Evolutionary conservation across 2,329 filamentous ascomycete species (phyloP).

Genomic region (Penicillium sp.): DNA sequence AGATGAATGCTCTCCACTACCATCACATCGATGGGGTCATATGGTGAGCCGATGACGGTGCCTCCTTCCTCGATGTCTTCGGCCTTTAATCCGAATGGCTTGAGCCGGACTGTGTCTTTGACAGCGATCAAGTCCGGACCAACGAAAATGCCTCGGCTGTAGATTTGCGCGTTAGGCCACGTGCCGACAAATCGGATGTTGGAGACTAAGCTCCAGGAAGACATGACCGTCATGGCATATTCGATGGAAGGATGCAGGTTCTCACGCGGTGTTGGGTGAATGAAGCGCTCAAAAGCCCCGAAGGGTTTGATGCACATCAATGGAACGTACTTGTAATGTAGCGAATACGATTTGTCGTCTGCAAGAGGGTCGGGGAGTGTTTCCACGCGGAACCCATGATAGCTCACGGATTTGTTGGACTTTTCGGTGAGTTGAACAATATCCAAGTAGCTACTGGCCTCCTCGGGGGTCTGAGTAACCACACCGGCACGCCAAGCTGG

Average conservation of each 20-base stretch:
- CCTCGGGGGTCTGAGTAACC: slow-evolving; percentile 50
- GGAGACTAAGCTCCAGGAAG: slow-evolving; percentile 49
- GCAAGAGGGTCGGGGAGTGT: slow-evolving; percentile 50
- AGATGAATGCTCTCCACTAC: slow-evolving; percentile 51
- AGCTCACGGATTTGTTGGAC: slow-evolving; percentile 38
- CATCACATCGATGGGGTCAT: slow-evolving; percentile 47
- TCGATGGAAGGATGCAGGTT: slow-evolving; percentile 50
- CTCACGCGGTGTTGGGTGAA: slow-evolving; percentile 38
- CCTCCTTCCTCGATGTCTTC: slow-evolving; percentile 9
- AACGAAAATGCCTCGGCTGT: slow-evolving; percentile 50
- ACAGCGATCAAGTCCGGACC: slow-evolving; percentile 52
- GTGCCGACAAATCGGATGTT: slow-evolving; percentile 49
- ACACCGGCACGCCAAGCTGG: slow-evolving; percentile 55
- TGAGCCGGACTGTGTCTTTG: slow-evolving; percentile 52
- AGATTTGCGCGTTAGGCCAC: slow-evolving; percentile 52
- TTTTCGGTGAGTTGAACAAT: slow-evolving; percentile 40
- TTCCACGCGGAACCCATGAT: slow-evolving; percentile 54
- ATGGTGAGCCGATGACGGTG: slow-evolving; percentile 4
- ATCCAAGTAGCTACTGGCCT: slow-evolving; percentile 41
- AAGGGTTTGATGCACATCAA: slow-evolving; percentile 53
- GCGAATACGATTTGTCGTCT: slow-evolving; percentile 47
- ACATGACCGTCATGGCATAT: slow-evolving; percentile 49
- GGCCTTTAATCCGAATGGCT: slow-evolving; percentile 25
- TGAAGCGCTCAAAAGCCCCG: slow-evolving; percentile 47
- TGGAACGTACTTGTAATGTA: slow-evolving; percentile 52